Evolutionary conservation across 129 eudicot species (phyloP), one percentile per base, ranked within the genome.

Genomic region (Escallonia herrerae): DNA sequence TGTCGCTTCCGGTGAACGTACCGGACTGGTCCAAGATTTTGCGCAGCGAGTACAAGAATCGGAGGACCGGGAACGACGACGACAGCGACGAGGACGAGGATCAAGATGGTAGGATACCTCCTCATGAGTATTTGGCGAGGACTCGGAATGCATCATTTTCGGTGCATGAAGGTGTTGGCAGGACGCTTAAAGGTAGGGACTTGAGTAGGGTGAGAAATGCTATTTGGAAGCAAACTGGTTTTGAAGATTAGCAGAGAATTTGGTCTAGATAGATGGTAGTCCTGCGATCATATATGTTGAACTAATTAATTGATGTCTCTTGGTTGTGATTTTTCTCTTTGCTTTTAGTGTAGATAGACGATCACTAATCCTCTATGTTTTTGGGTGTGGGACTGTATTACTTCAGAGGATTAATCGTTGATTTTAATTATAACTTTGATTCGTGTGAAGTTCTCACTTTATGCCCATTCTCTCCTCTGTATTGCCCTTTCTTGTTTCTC

Each of bases 21-120:
- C 96, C 96, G 8, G 94, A 89, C 63, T 89, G 96, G 96, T 83
- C 96, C 43, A 89, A 80, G 73, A 89, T 89, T 58, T 77, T 89
- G n/a, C 72, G 90, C 6, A 80, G 73, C 37, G 87, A 83, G 77
- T 80, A 82, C 66, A 64, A 75, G 62, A 39, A 49, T 7, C 75
- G 71, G 38, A 72, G 60, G 14, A 61, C 55, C n/a, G 76, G 69
- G 9, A 60, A 64, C 4, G 49, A 67, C 15, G 69, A 74, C 1
- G 54, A 33, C 22, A 53, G 58, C 22, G 74, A 48, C 13, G 65
- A 71, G 8, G 67, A 55, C 4, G 75, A 76, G 0, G 80, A 80
- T 41, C 75, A 50, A n/a, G 39, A 81, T 47, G 80, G 70, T 40
- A 69, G 67, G 74, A 5, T 90, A 50, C 97, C 97, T 41, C 97